A percentile compares a stretch with the other conserved stretches of the same genome.
phyloP scores from a whole-genome alignment of 495 filamentous ascomycete species.

The Penicillium goetzii region DNA sequence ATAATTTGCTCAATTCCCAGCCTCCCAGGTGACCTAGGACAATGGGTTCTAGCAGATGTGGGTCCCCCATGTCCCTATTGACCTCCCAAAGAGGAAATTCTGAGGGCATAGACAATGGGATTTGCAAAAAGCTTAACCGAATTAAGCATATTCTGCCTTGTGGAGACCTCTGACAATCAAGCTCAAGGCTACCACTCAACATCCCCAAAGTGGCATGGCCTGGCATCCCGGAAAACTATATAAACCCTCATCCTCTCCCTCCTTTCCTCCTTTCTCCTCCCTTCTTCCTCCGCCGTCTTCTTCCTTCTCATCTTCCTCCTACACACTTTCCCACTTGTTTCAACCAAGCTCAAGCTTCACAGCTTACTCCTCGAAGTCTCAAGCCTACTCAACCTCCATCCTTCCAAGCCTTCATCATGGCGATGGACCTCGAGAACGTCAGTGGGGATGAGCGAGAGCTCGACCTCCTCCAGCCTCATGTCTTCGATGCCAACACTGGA shows the following conservation, averaged over 20 bases:
- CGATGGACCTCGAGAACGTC: not conserved
- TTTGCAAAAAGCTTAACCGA: not conserved
- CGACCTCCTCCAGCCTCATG: not conserved
- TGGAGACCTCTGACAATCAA: not conserved
- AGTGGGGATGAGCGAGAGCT: not conserved
- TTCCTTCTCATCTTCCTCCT: not conserved
- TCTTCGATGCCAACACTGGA: not conserved
- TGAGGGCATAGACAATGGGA: not conserved
- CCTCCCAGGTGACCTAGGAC: no score
- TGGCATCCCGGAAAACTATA: not conserved
- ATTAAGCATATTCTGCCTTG: not conserved
- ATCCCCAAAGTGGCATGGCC: not conserved
- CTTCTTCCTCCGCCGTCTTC: not conserved
- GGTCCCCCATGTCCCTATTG: not conserved
- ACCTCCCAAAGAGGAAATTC: not conserved
- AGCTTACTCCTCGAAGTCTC: not conserved
- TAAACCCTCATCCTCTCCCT: not conserved
- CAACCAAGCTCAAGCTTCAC: constrained; percentile 4
- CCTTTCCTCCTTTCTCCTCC: not conserved
- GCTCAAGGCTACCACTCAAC: not conserved
- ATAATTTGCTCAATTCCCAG: not conserved
- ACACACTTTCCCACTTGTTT: not conserved
- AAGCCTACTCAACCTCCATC: not conserved
- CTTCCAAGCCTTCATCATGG: not conserved
- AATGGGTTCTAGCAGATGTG: no score